phyloP scores from a whole-genome alignment of 495 filamentous ascomycete species.

The Penicillium odoratum region DNA sequence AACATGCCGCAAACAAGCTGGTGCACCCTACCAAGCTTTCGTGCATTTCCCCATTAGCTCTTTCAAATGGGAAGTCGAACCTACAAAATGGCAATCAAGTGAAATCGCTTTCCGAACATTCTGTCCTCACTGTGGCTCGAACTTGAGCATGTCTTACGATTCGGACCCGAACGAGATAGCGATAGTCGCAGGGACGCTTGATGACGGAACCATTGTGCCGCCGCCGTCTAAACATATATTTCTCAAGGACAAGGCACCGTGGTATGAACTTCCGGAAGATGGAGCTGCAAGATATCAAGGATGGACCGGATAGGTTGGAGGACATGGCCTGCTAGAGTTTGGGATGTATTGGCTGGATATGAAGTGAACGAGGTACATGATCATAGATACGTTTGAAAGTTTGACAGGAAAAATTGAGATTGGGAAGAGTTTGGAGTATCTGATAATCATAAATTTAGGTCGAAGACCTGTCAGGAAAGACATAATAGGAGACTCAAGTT shows the following conservation, averaged over 20 bases:
- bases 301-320: constrained; percentile 7
- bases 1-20: constrained; percentile 31
- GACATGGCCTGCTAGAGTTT: background rate
- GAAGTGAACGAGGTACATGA: background rate
- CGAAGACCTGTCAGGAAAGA: constrained; percentile 1
- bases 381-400: background rate
- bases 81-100: constrained; percentile 21
- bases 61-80: constrained; percentile 24
- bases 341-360: background rate
- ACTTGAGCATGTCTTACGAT: constrained; percentile 28
- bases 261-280: constrained; percentile 31
- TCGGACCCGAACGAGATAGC: constrained; percentile 8
- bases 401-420: background rate
- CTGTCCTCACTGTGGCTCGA: constrained; percentile 32
- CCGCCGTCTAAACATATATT: constrained; percentile 28
- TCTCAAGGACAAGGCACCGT: constrained; percentile 28
- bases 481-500: constrained; percentile 6
- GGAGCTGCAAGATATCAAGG: constrained; percentile 10
- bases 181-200: constrained; percentile 32
- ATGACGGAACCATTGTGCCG: constrained; percentile 20
- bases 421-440: background rate
- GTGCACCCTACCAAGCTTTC: constrained; percentile 31
- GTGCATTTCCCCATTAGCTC: constrained; percentile 19
- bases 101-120: constrained; percentile 27
- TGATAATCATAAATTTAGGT: constrained; percentile 1